Conservation (phyloP, 176 grass and related monocot genomes). For the Carex myosuroides region DNA sequence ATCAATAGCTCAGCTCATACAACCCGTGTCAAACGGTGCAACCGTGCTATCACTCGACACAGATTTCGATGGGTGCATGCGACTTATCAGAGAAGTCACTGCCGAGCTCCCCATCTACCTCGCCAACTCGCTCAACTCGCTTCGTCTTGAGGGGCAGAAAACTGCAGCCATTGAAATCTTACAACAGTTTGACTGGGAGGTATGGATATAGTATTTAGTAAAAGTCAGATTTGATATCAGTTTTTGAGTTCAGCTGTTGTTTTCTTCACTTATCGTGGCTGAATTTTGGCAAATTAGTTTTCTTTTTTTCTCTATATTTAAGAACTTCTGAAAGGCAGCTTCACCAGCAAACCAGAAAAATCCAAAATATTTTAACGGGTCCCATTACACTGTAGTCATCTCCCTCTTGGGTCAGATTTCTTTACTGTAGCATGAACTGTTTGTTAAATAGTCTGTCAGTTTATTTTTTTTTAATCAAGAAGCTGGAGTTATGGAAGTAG, state of each 20-base stretch:
- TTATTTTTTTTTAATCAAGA: neutral
- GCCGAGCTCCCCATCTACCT: slow-evolving; percentile 87
- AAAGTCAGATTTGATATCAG: neutral
- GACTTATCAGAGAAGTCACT: slow-evolving; percentile 87
- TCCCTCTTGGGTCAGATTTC: neutral
- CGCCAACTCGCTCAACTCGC: slow-evolving; percentile 83
- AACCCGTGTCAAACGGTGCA: slow-evolving; percentile 91
- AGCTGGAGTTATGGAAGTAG: neutral
- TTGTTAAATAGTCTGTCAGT: neutral
- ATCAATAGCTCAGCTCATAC: slow-evolving; percentile 83
- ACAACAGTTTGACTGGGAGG: slow-evolving; percentile 95
- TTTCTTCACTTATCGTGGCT: neutral
- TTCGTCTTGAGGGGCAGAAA: slow-evolving; percentile 87
- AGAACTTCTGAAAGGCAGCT: neutral
- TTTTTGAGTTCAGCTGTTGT: neutral
- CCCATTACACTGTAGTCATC: neutral
- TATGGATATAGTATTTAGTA: slow-evolving; percentile 4
- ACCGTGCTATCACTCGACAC: slow-evolving; percentile 89
- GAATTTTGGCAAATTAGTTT: neutral
- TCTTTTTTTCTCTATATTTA: neutral
- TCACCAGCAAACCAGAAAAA: neutral
- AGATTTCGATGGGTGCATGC: slow-evolving; percentile 88
- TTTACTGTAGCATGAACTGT: neutral
- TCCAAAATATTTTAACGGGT: neutral
- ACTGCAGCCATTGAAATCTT: slow-evolving; percentile 88